Evolutionary conservation across 2,329 filamentous ascomycete genomes (phyloP).

Genomic region (Pseudogymnoascus sp.): DNA sequence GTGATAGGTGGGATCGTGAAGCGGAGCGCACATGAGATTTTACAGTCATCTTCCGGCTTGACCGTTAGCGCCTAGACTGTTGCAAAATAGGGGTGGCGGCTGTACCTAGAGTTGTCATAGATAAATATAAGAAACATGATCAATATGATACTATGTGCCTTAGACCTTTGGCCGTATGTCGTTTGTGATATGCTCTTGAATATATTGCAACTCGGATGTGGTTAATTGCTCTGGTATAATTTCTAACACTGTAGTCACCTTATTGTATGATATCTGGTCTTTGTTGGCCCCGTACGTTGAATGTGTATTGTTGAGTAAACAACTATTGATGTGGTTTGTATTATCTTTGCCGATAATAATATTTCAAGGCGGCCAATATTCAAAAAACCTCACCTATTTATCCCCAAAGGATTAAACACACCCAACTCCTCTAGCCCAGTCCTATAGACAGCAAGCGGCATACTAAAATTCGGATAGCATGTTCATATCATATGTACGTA

Average conservation of each 20-base stretch:
- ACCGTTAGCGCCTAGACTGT: not conserved
- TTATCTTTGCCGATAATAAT: too few species aligned
- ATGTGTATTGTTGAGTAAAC: not conserved
- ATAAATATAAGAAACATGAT: not conserved
- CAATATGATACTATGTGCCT: not conserved
- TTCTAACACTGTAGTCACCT: too few species aligned
- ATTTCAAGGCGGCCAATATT: too few species aligned
- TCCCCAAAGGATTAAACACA: not conserved
- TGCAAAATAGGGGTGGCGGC: not conserved
- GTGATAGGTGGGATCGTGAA: slow-evolving; percentile 91
- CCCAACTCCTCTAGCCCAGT: not conserved
- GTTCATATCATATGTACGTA: not conserved
- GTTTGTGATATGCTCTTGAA: not conserved
- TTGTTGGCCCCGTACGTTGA: not conserved
- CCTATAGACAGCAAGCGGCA: not conserved
- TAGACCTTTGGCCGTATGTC: not conserved
- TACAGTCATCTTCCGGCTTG: slow-evolving; percentile 29
- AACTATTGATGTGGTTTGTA: not conserved
- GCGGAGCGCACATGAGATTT: slow-evolving; percentile 64
- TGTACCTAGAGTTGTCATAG: not conserved
- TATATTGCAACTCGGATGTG: not conserved
- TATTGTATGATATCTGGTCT: not conserved
- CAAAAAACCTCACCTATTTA: not conserved
- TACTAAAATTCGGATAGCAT: not conserved
- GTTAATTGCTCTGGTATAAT: not conserved